Evolutionary conservation across 1,139 yeast genomes (phyloP).

Genomic region (Yamadazyma conglobata): DNA sequence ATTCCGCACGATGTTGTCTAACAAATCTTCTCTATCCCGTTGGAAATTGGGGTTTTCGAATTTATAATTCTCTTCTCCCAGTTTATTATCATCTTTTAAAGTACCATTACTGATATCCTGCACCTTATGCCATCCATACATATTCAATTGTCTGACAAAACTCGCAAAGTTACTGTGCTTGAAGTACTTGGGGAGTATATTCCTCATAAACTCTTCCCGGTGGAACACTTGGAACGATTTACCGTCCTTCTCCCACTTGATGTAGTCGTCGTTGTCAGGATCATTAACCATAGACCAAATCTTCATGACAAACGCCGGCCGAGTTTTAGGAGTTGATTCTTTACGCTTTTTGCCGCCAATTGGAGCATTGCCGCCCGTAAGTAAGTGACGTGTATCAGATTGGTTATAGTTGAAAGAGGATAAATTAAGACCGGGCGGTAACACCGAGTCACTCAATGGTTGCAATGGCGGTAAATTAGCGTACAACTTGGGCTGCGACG

Average conservation of each 20-base stretch:
- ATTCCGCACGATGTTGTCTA: slow-evolving; percentile 64
- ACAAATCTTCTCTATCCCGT: slow-evolving; percentile 64
- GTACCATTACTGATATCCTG: slow-evolving; percentile 73
- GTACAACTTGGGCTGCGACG: slow-evolving; percentile 15
- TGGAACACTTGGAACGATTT: slow-evolving; percentile 78
- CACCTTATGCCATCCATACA: slow-evolving; percentile 98
- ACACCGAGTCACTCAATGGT: slow-evolving; percentile 35
- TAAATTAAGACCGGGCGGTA: slow-evolving; percentile 22
- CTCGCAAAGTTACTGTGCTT: slow-evolving; percentile 93
- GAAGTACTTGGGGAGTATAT: slow-evolving; percentile 82
- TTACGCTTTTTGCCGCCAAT: slow-evolving; percentile 16
- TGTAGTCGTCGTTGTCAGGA: slow-evolving; percentile 59
- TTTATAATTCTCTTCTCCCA: slow-evolving; percentile 54
- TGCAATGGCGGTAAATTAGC: slow-evolving; percentile 29
- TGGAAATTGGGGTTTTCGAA: slow-evolving; percentile 81
- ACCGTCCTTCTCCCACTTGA: slow-evolving; percentile 86
- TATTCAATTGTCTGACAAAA: slow-evolving; percentile 90
- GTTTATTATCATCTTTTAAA: slow-evolving; percentile 55
- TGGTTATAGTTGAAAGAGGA: slow-evolving; percentile 8
- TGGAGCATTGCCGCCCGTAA: slow-evolving; percentile 1
- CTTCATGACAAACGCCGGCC: slow-evolving; percentile 90
- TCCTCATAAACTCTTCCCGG: slow-evolving; percentile 81
- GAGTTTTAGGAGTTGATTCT: slow-evolving; percentile 34
- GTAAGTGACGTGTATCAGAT: not conserved
- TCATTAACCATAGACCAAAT: slow-evolving; percentile 96